Base-by-base conservation (phyloP, 164 flowering plant species). In the Litsea cubeba region DNA sequence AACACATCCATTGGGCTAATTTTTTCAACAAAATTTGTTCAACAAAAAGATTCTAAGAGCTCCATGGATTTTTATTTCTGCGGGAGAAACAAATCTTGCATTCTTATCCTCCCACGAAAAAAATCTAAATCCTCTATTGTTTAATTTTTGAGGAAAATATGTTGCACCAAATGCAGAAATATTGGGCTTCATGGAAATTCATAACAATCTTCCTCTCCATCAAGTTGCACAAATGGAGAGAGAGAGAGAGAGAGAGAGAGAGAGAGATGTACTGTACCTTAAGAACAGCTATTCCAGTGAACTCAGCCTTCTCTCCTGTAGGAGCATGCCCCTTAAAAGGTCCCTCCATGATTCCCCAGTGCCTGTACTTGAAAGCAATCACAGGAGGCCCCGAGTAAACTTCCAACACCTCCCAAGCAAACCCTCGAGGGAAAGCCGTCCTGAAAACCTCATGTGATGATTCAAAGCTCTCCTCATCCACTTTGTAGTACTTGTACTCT, bases 331-430 rank as follows among this genome's bases (percentile, higher is more conserved):
- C 95, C 75, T 83, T 87, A 83, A 84, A 94, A 46, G 95, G 91
- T 0, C 97, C 97, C 69, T 95, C 98, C 78, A 89, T 90, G 83
- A 58, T 88, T 62, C 97, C 98, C 98, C 98, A 95, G 74, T 95
- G 98, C 83, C 98, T 79, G 80, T 88, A 94, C 82, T 94, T 92
- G 88, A 65, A 92, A 23, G 87, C 78, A 10, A 94, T 87, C 30
- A 77, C 75, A 10, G 98, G 98, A 0, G 98, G 97, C 4, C 91
- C 95, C 0, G 97, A 87, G 62, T 89, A 87, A n/a, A 92, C 97
- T 2, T 62, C 24, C 2, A 88, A 22, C 20, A 94, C 91, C 76
- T 94, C 98, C 98, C 95, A 92, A 0, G 97, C 97, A 77, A 94
- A 94, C 8, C 98, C 98, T 1, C 97, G 84, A 17, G 97, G 94